Evolutionary conservation across 108 stramenopile species (phyloP).

Genomic region (Cyclotella sp.): DNA sequence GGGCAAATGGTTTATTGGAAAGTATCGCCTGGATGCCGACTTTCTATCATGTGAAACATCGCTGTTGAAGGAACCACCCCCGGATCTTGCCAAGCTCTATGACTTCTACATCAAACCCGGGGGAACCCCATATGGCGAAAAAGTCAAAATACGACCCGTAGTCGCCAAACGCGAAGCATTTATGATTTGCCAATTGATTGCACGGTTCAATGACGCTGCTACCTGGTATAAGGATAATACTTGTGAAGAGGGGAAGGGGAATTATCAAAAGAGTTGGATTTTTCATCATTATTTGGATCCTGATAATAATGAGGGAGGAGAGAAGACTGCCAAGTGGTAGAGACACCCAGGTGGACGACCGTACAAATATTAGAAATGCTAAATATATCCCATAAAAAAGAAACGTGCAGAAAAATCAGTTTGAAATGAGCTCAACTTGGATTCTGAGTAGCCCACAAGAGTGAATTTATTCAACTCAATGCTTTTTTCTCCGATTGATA

Average conservation of each 20-base stretch:
- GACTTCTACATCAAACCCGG: slow-evolving; percentile 61
- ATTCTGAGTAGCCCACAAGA: no score
- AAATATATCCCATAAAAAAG: no score
- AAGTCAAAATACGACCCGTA: slow-evolving; percentile 30
- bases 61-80: slow-evolving; percentile 69
- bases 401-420: no score
- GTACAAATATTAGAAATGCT: no score
- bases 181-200: slow-evolving; percentile 77
- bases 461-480: no score
- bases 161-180: slow-evolving; percentile 66
- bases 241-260: slow-evolving; percentile 65
- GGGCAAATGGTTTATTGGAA: slow-evolving; percentile 77
- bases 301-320: slow-evolving; percentile 48
- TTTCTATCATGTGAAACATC: slow-evolving; percentile 75
- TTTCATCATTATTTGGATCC: slow-evolving; percentile 62
- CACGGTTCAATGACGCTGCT: slow-evolving; percentile 76
- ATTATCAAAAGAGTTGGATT: slow-evolving; percentile 68
- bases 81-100: slow-evolving; percentile 59
- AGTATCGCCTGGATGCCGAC: slow-evolving; percentile 74
- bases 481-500: no score
- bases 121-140: slow-evolving; percentile 42
- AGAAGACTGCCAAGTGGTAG: slow-evolving; percentile 45
- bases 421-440: no score
- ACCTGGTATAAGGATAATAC: slow-evolving; percentile 75
- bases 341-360: no score